Percentiles rank a stretch among this genome's conserved stretches.
Evolutionary conservation across 345 rosid species (phyloP).

Genomic region (Gossypium longicalyx): DNA sequence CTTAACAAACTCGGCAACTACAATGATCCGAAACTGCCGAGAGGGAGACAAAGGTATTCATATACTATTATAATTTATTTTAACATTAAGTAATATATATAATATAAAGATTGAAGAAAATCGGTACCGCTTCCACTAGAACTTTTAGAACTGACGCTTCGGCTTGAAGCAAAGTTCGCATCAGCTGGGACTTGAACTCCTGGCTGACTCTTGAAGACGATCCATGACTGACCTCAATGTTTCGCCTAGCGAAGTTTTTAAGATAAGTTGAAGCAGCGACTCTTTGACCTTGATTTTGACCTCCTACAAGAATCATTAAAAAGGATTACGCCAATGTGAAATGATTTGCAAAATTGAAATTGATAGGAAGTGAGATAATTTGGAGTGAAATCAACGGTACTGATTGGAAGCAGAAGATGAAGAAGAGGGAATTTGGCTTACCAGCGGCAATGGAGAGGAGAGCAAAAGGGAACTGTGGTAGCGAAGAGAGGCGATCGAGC

Average conservation of each 20-base stretch:
- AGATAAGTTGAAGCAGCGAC: slow-evolving; percentile 76
- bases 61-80: background rate
- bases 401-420: background rate
- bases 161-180: slow-evolving; percentile 55
- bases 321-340: background rate
- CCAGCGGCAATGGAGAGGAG: slow-evolving; percentile 71
- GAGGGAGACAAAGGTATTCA: slow-evolving; percentile 11
- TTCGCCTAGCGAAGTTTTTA: slow-evolving; percentile 61
- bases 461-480: slow-evolving; percentile 58
- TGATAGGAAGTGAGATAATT: background rate
- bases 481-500: slow-evolving; percentile 59
- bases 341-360: background rate
- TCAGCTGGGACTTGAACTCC: slow-evolving; percentile 72
- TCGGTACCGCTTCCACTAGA: slow-evolving; percentile 65
- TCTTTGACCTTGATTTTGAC: slow-evolving; percentile 53
- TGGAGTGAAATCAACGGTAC: background rate
- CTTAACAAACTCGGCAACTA: slow-evolving; percentile 60
- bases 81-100: background rate
- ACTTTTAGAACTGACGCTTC: slow-evolving; percentile 67
- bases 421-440: slow-evolving; percentile 18
- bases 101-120: background rate
- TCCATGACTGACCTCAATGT: slow-evolving; percentile 26
- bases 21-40: slow-evolving; percentile 58
- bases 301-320: slow-evolving; percentile 32
- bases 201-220: slow-evolving; percentile 40